Percentiles rank a stretch among this genome's conserved stretches.
Evolutionary conservation across 805 yeast species (phyloP).

Genomic region (Lipomyces chichibuensis): DNA sequence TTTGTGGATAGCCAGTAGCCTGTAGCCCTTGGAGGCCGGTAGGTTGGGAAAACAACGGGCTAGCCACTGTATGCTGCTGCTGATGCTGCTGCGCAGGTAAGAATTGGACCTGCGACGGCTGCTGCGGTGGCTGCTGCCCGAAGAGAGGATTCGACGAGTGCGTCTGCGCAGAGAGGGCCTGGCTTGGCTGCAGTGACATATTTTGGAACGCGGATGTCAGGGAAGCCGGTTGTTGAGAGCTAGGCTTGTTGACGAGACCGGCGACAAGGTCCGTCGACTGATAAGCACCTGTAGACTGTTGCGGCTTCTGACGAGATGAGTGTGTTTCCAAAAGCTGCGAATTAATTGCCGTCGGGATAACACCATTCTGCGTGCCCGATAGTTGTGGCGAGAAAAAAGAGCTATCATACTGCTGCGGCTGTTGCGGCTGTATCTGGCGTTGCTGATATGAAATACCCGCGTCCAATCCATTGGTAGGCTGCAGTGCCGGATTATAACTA

Average conservation of each 20-base stretch:
- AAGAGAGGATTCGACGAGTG: background rate
- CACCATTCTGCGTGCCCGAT: background rate
- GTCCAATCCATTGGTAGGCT: background rate
- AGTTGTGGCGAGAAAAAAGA: background rate
- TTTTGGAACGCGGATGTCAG: constrained; percentile 13
- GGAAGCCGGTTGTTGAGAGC: background rate
- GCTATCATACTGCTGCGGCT: constrained; percentile 11
- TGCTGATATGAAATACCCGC: background rate
- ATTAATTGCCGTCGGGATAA: background rate
- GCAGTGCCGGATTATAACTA: constrained; percentile 7
- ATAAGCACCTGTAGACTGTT: background rate
- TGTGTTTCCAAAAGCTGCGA: background rate
- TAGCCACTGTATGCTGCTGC: constrained; percentile 8
- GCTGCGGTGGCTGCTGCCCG: constrained; percentile 8
- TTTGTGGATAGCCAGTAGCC: constrained; percentile 1
- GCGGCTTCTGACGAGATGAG: background rate
- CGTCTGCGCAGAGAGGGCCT: background rate
- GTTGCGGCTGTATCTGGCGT: constrained; percentile 3
- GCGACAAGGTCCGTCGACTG: background rate
- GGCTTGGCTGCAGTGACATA: constrained; percentile 12
- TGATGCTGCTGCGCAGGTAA: background rate
- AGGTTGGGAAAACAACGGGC: constrained; percentile 6
- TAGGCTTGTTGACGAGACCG: background rate
- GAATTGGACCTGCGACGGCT: background rate
- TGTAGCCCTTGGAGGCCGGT: constrained; percentile 10